phyloP scores from a whole-genome alignment of 2,329 filamentous ascomycete species.

The Lizonia empirigonia region DNA sequence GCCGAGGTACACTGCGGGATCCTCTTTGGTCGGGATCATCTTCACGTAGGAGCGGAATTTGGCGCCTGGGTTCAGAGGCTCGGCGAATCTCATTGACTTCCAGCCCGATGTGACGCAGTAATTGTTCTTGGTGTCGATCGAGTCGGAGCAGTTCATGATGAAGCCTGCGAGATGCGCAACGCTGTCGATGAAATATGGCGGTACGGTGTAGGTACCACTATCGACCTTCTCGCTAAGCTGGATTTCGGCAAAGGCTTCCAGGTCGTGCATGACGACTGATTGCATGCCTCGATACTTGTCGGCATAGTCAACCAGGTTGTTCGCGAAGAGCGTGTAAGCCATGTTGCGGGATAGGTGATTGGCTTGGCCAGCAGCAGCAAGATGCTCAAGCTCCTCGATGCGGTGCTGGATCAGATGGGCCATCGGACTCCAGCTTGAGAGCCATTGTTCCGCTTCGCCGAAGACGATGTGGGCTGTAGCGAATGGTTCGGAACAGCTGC shows the following conservation, averaged over 20 bases:
- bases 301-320: background rate
- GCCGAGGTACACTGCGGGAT: background rate
- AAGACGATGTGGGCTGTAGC: background rate
- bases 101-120: background rate
- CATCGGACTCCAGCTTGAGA: background rate
- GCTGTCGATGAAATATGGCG: constrained; percentile 35
- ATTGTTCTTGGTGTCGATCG: constrained; percentile 10
- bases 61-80: background rate
- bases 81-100: background rate
- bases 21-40: background rate
- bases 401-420: background rate
- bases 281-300: background rate
- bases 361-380: background rate
- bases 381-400: background rate
- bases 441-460: background rate
- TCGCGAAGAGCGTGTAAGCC: background rate
- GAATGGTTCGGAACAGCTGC: background rate
- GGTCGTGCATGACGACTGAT: background rate
- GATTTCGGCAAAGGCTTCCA: background rate
- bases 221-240: background rate
- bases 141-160: constrained; percentile 29
- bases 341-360: background rate
- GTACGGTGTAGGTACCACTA: constrained; percentile 7
- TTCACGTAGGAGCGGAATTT: background rate
- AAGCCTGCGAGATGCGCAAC: constrained; percentile 33